A percentile compares a stretch with the other conserved stretches of the same genome.
These are phyloP conservation scores for Bacterosira constricta DNA, from an alignment of 108 stramenopile genomes.

Conservation along the genomic window DNA sequence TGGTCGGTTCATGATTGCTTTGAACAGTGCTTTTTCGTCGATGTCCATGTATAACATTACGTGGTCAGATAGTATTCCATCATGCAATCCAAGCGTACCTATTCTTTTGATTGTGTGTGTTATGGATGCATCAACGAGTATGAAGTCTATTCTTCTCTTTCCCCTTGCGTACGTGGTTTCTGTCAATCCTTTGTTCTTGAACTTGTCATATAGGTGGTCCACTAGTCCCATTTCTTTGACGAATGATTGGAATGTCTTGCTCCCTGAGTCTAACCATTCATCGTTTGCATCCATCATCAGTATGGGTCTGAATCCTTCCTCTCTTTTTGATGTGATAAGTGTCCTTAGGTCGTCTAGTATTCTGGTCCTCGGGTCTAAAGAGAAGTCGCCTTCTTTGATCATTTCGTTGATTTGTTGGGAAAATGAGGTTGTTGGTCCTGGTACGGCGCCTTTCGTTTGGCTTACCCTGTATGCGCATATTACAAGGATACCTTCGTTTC, in stretches of 20 bases:
- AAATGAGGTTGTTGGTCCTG: not conserved
- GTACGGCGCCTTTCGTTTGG: not conserved
- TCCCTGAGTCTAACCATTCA: no score
- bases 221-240: no score
- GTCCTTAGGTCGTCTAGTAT: not conserved
- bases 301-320: not conserved
- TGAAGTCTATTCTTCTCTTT: conserved; percentile 1
- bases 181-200: not conserved
- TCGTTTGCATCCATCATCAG: no score
- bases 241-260: not conserved
- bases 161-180: no score
- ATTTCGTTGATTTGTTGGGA: no score
- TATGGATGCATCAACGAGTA: not conserved
- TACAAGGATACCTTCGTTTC: not conserved
- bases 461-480: conserved; percentile 6
- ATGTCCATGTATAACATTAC: no score
- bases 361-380: not conserved
- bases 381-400: no score
- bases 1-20: conserved; percentile 14
- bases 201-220: no score
- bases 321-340: not conserved
- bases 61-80: no score
- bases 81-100: conserved; percentile 6
- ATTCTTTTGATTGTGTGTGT: not conserved
- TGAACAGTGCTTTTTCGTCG: no score